Evolutionary conservation across 2,329 filamentous ascomycete species (phyloP).

Genomic region (Phoma sp.): DNA sequence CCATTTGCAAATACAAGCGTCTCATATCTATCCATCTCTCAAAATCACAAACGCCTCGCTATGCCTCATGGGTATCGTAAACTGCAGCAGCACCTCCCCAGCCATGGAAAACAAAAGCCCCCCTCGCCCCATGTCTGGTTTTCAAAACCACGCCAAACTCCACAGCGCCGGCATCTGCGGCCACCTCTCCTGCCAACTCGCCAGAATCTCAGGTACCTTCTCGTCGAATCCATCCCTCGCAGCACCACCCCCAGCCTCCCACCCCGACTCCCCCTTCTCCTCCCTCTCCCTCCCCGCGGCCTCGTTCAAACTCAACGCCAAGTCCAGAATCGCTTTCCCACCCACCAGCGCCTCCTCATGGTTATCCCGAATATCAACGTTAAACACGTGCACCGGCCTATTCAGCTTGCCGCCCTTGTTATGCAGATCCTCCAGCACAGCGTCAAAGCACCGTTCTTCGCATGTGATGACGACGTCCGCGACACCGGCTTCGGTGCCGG

Average conservation of each 20-base stretch:
- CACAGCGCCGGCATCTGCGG: slow-evolving; percentile 88
- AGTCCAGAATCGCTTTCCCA: slow-evolving; percentile 87
- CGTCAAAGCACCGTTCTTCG: slow-evolving; percentile 97
- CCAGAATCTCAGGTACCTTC: slow-evolving; percentile 87
- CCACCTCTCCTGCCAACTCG: slow-evolving; percentile 93
- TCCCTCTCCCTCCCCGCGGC: slow-evolving; percentile 79
- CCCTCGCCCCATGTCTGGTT: too few relatives aligned
- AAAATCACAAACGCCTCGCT: slow-evolving; percentile 27
- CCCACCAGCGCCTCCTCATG: slow-evolving; percentile 94
- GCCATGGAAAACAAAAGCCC: background rate
- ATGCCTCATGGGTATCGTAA: slow-evolving; percentile 31
- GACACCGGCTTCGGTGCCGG: slow-evolving; percentile 84
- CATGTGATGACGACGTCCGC: slow-evolving; percentile 97
- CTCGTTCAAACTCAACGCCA: slow-evolving; percentile 83
- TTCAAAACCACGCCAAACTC: slow-evolving; percentile 93
- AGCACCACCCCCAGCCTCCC: slow-evolving; percentile 65
- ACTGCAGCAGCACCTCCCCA: background rate
- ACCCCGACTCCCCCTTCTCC: slow-evolving; percentile 66
- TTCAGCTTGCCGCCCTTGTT: slow-evolving; percentile 86
- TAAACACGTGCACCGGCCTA: slow-evolving; percentile 94
- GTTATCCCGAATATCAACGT: slow-evolving; percentile 97
- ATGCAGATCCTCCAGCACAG: slow-evolving; percentile 91
- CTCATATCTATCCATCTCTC: too few relatives aligned
- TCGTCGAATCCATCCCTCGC: slow-evolving; percentile 85
- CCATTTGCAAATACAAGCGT: too few relatives aligned